Base-by-base conservation (phyloP, 805 yeast genomes). In the Metschnikowia rubicola region DNA sequence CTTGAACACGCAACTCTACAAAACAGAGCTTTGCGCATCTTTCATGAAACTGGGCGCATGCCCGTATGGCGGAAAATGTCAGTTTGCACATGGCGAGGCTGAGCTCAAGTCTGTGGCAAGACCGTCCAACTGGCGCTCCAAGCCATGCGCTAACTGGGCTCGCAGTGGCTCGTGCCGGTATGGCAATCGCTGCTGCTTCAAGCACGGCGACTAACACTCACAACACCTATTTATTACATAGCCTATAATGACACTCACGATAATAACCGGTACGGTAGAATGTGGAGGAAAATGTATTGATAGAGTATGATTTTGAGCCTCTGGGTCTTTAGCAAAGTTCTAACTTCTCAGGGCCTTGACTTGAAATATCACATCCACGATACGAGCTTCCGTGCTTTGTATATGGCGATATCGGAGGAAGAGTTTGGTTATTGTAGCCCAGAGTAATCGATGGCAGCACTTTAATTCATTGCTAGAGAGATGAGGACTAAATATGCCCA, bases 121-220 rank as follows among this genome's bases (percentile, higher is more conserved):
- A 50, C 84, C 90, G 10, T 80, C 83, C 45, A 90, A 89, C 61
- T 90, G 92, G 86, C 81, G 96, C 62, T 87, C 96, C 11, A 90
- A 90, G 69, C 86, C 91, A 12, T 90, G 97, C 71, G 85, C 83
- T 52, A 90, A 90, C 64, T 90, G 96, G 96, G 61, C 81, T 19
- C 84, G 83, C 60, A 77, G 76, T 38, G 97, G 97, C 11, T 70
- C 78, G 39, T 90, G 97, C 64, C 80, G 95, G 35, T 90, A 90
- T 67, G 96, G 96, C 28, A 87, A 80, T 63, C 79, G 97, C 61
- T 90, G 97, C 65, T 88, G 96, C 62, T 90, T 91, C 73, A 88
- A 85, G 62, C 97, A 90, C 67, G 88, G 85, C 47, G 54, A 44
- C 10, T 55, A 40, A 39, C n/a, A 19, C 9, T 2, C 19, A 7